A percentile compares a stretch with the other conserved stretches of the same genome.
These are phyloP conservation scores for Cryphonectria japonica DNA, from an alignment of 2,329 filamentous ascomycete genomes.

Conservation along the genomic window DNA sequence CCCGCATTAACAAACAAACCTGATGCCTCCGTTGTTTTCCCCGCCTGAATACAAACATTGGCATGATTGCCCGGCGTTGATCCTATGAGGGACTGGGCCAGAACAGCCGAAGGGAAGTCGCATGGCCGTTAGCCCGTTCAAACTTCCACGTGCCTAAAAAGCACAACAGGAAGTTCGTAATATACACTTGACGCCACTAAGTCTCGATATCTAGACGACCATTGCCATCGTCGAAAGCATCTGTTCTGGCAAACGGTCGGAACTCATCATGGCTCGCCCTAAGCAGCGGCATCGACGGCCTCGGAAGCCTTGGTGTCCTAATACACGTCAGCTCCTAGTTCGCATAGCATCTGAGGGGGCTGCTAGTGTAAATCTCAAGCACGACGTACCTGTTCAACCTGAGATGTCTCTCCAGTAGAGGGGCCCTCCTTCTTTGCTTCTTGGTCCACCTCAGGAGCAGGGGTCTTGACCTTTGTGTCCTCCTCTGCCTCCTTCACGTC, in stretches of 20 bases:
- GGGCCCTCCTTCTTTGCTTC: constrained; percentile 29
- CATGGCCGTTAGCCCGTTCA: constrained; percentile 14
- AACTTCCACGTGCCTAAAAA: constrained; percentile 13
- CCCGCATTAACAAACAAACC: not conserved
- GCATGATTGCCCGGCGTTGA: constrained; percentile 16
- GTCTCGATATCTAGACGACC: constrained; percentile 12
- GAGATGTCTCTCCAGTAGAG: constrained; percentile 7
- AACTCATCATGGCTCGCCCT: constrained; percentile 20
- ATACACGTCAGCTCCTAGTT: constrained; percentile 6
- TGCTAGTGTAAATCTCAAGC: not conserved
- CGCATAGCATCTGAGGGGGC: not conserved
- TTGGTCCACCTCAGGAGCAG: constrained; percentile 37
- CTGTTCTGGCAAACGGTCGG: not conserved
- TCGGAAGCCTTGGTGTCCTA: constrained; percentile 39
- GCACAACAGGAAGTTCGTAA: constrained; percentile 20
- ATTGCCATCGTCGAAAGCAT: not conserved
- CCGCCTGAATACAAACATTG: constrained; percentile 12
- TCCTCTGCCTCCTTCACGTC: constrained; percentile 37
- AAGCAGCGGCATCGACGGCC: constrained; percentile 45
- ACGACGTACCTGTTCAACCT: constrained; percentile 41
- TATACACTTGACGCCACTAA: constrained; percentile 26
- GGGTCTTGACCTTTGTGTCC: constrained; percentile 37
- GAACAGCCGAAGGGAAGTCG: constrained; percentile 18
- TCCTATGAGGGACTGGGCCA: constrained; percentile 8
- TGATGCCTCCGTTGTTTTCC: not conserved